These are phyloP conservation scores for Trametes coccinea DNA, from an alignment of 768 basidiomycete species.

Conservation along the genomic window DNA sequence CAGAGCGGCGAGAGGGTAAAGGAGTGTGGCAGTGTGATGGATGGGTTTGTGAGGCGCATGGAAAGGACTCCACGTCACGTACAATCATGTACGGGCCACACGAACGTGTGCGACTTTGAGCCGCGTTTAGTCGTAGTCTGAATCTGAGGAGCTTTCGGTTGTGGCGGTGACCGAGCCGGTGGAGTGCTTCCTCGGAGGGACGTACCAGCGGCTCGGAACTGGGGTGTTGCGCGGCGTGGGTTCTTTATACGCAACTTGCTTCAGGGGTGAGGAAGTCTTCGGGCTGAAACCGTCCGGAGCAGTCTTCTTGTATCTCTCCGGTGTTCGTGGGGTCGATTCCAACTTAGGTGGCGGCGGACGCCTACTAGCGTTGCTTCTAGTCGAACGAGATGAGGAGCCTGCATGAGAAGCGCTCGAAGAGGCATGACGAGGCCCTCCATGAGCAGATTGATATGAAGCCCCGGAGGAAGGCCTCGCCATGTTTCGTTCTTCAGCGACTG, in stretches of 20 bases:
- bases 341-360: neutral
- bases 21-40: too few relatives aligned
- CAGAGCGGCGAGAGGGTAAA: neutral
- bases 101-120: too few relatives aligned
- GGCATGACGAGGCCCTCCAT: neutral
- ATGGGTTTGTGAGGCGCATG: too few relatives aligned
- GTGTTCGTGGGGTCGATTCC: neutral
- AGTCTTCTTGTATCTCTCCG: slow-evolving; percentile 1
- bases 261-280: slow-evolving; percentile 9
- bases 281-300: slow-evolving; percentile 9
- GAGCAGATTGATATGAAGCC: neutral
- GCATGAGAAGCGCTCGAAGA: neutral
- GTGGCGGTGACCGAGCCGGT: neutral
- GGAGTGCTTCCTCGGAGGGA: slow-evolving; percentile 9
- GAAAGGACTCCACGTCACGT: neutral
- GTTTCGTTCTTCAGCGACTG: neutral
- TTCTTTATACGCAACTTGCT: slow-evolving; percentile 5
- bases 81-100: neutral
- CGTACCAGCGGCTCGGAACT: neutral
- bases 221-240: neutral
- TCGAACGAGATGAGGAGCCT: neutral
- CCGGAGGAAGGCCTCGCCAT: neutral
- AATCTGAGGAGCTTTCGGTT: slow-evolving; percentile 8
- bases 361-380: neutral
- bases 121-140: neutral